These are phyloP conservation scores for Chaetomium strumarium DNA, from an alignment of 2,329 filamentous ascomycete genomes.

Conservation along the genomic window DNA sequence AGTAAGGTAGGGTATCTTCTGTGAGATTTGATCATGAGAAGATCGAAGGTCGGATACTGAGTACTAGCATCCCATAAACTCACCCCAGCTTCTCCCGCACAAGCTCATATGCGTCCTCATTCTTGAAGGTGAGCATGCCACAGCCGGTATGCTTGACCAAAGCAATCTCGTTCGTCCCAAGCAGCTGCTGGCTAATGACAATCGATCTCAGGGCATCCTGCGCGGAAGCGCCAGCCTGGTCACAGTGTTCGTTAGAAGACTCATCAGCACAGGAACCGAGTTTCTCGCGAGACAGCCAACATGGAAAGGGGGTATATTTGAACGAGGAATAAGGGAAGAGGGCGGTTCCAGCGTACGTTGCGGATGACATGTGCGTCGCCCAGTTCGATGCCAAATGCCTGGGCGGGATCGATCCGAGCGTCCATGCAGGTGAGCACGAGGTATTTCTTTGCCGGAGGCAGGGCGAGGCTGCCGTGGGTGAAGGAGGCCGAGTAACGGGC, in stretches of 20 bases:
- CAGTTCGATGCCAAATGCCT: conserved; percentile 63
- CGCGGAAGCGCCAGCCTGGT: conserved; percentile 55
- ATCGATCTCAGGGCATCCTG: conserved; percentile 67
- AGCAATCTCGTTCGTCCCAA: conserved; percentile 70
- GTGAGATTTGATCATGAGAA: too few relatives aligned
- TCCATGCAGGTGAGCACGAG: conserved; percentile 77
- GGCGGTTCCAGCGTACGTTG: conserved; percentile 40
- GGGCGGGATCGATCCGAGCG: conserved; percentile 62
- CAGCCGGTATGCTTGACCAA: conserved; percentile 70
- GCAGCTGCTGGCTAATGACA: conserved; percentile 71
- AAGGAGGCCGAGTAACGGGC: conserved; percentile 39
- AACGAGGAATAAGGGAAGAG: not conserved
- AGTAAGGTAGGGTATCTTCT: too few relatives aligned
- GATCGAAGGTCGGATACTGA: too few relatives aligned
- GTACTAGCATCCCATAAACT: conserved; percentile 3
- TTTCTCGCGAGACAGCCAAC: not conserved
- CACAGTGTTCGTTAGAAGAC: not conserved
- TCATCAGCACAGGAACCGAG: not conserved
- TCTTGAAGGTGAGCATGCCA: conserved; percentile 67
- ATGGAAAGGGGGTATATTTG: not conserved
- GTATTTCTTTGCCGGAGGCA: conserved; percentile 66
- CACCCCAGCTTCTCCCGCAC: conserved; percentile 54
- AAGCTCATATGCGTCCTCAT: conserved; percentile 48
- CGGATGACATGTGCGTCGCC: conserved; percentile 76
- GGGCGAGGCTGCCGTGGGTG: conserved; percentile 57